These are phyloP conservation scores for Paraconiothyrium brasiliense DNA, from an alignment of 2,329 filamentous ascomycete genomes.

Conservation along the genomic window DNA sequence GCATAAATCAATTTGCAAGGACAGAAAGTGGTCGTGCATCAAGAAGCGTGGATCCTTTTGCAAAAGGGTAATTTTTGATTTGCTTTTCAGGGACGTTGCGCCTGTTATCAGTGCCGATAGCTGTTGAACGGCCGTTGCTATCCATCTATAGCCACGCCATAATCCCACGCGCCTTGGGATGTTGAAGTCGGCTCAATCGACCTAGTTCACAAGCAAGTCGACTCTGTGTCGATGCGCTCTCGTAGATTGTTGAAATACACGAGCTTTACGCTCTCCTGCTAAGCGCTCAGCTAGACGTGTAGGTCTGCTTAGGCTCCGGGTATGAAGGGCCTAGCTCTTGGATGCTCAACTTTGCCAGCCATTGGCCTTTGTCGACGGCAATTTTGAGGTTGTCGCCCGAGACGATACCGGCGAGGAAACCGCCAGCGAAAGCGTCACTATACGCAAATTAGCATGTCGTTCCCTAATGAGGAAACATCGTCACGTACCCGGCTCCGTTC, in stretches of 20 bases:
- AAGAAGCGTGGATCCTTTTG: neutral
- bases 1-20: neutral
- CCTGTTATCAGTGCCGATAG: conserved; percentile 7
- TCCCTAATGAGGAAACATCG: neutral
- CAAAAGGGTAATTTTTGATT: conserved; percentile 4
- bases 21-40: neutral
- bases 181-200: conserved; percentile 2
- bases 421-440: conserved; percentile 93
- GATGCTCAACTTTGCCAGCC: conserved; percentile 93
- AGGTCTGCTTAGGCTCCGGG: conserved; percentile 53
- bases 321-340: conserved; percentile 96
- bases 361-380: conserved; percentile 91
- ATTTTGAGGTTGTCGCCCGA: conserved; percentile 82
- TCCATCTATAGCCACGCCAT: conserved; percentile 6
- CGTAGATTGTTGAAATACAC: conserved; percentile 54
- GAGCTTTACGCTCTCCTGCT: conserved; percentile 44
- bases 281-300: conserved; percentile 46
- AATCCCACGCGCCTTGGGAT: conserved; percentile 2
- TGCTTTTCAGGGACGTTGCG: neutral
- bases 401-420: conserved; percentile 88
- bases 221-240: conserved; percentile 26
- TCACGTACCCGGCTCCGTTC: conserved; percentile 80
- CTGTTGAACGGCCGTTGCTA: conserved; percentile 14
- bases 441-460: conserved; percentile 27
- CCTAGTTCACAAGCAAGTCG: conserved; percentile 15